Percentiles rank a stretch among this genome's conserved stretches.
These are phyloP conservation scores for Malania oleifera DNA, from an alignment of 164 flowering plant species.

Conservation along the genomic window DNA sequence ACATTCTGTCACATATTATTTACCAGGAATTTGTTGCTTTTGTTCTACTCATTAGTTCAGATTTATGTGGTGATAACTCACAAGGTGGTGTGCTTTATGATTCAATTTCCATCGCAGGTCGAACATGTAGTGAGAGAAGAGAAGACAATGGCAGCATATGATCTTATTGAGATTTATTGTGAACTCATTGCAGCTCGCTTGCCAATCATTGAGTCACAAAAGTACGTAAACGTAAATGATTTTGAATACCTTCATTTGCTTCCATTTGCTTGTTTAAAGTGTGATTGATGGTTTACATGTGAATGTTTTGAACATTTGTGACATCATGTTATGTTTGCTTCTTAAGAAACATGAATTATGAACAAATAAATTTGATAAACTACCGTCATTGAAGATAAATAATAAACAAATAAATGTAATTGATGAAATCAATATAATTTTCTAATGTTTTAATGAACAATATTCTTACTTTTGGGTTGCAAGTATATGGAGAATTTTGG, in stretches of 20 bases:
- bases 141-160: slow-evolving; percentile 87
- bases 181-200: slow-evolving; percentile 85
- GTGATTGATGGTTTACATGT: not conserved
- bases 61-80: not conserved
- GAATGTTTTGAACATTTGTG: no score
- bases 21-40: not conserved
- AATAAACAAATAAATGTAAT: no score
- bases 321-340: no score
- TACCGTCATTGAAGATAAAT: no score
- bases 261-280: not conserved
- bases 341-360: no score
- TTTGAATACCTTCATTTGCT: not conserved
- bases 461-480: no score
- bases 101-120: slow-evolving; percentile 47
- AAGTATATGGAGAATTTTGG: no score
- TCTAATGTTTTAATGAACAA: no score
- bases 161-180: slow-evolving; percentile 76
- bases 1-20: not conserved
- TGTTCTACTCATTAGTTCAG: not conserved
- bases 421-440: no score
- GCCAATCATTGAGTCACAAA: slow-evolving; percentile 92
- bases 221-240: slow-evolving; percentile 45
- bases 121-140: slow-evolving; percentile 91
- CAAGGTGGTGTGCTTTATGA: not conserved
- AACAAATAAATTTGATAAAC: no score